Base-by-base conservation (phyloP, 306 rosid species). In the Cyclanthera cordifolia region DNA sequence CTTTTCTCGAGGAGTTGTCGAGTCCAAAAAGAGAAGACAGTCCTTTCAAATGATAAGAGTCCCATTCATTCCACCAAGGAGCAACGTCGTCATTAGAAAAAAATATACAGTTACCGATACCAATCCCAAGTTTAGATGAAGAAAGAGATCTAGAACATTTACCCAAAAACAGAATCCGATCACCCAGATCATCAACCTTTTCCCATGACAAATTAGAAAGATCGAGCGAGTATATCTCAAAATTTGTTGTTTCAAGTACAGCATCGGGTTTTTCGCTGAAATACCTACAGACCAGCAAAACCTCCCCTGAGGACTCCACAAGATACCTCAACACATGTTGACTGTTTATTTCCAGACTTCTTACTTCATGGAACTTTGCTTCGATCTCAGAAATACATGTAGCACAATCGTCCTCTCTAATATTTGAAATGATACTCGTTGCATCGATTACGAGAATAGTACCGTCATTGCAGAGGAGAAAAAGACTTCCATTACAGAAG, bases 31-130 rank as follows among this genome's bases (percentile, higher is more conserved):
- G 77, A 48, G 77, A 13, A 21, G 85, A 70, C 30, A 79, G 14
- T 19, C 79, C 85, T 72, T 59, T 77, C 30, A 83, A 70, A 72
- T 82, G 83, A 76, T 72, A 46, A 20, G 86, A 77, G 72, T 87
- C 86, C 90, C 90, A 87, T 64, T 87, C 88, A 37, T 87, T 87
- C 92, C 87, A 82, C 92, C 89, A 84, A 30, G 87, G 89, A 70
- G 74, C 50, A 30, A 60, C 11, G 27, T 73, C 77, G 75, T 84
- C 89, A 58, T 87, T 87, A 24, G 81, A 70, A 78, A 84, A 87
- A 67, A 78, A 85, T 8, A 87, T 81, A 65, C 78, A 20, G 72
- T 83, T 79, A 21, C 27, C 37, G 43, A 53, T 65, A 8, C 63
- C 71, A 70, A 75, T 77, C 60, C 88, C 89, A 19, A 87, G 77